Percentiles rank a stretch among this genome's conserved stretches.
phyloP scores from a whole-genome alignment of 805 yeast species.

The Yamadazyma olivae region DNA sequence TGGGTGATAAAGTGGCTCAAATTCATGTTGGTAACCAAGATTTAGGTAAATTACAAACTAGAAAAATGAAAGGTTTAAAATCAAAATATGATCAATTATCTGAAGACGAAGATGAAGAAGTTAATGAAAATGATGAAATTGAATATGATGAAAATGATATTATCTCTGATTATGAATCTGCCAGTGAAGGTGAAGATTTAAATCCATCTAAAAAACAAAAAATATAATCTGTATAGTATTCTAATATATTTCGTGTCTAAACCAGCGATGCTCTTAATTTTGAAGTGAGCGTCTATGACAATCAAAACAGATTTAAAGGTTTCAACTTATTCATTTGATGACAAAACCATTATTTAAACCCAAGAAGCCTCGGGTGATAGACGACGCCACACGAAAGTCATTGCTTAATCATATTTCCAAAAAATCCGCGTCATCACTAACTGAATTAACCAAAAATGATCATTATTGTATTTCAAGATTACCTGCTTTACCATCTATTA shows the following conservation, averaged over 20 bases:
- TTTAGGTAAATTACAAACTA: constrained; percentile 82
- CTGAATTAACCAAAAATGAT: constrained; percentile 56
- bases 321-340: too few relatives aligned
- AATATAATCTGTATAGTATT: constrained; percentile 7
- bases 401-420: background rate
- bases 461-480: constrained; percentile 56
- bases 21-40: constrained; percentile 97
- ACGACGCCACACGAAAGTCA: constrained; percentile 1
- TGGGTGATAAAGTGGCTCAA: constrained; percentile 98
- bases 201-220: constrained; percentile 33
- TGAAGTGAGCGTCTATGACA: too few relatives aligned
- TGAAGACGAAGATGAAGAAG: constrained; percentile 40
- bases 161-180: constrained; percentile 14
- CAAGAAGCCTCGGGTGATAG: constrained; percentile 7
- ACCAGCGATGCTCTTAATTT: background rate
- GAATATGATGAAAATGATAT: constrained; percentile 16
- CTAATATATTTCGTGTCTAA: background rate
- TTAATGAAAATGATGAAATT: constrained; percentile 14
- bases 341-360: constrained; percentile 15
- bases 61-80: constrained; percentile 98
- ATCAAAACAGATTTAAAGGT: background rate
- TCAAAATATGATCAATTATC: constrained; percentile 76
- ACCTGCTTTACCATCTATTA: constrained; percentile 52
- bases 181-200: constrained; percentile 14
- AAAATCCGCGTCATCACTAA: background rate